Evolutionary conservation across 1,284 basidiomycete species (phyloP).

Genomic region (Xerocomus cyaneibrunnescens): DNA sequence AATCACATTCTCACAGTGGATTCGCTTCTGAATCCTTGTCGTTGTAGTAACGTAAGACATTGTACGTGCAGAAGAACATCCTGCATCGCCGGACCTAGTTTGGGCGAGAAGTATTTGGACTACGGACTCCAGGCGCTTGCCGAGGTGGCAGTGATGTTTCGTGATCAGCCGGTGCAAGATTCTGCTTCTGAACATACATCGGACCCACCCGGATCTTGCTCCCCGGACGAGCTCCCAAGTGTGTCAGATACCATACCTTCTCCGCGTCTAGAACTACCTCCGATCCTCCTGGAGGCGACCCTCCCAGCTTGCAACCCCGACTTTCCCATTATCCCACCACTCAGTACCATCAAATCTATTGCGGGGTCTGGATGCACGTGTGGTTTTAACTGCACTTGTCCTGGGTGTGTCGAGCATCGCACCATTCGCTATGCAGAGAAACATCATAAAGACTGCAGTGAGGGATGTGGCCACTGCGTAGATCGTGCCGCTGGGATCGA

Average conservation of each 20-base stretch:
- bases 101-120: constrained; percentile 7
- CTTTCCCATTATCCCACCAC: constrained; percentile 58
- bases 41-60: constrained; percentile 54
- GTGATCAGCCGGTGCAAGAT: constrained; percentile 5
- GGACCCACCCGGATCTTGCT: constrained; percentile 15
- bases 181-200: constrained; percentile 7
- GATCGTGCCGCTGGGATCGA: constrained; percentile 49
- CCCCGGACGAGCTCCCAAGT: neutral
- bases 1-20: constrained; percentile 43
- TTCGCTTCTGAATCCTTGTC: constrained; percentile 60
- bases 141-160: constrained; percentile 48
- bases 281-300: constrained; percentile 21
- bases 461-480: constrained; percentile 65
- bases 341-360: constrained; percentile 53
- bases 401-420: constrained; percentile 69
- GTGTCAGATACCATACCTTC: neutral
- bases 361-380: constrained; percentile 70
- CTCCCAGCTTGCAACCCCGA: constrained; percentile 35
- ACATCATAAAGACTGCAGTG: constrained; percentile 51
- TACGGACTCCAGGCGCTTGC: constrained; percentile 49
- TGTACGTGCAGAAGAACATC: constrained; percentile 48
- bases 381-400: constrained; percentile 67
- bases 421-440: constrained; percentile 46
- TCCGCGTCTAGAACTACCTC: constrained; percentile 28
- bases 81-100: constrained; percentile 16